These are phyloP conservation scores for Tulasnella sp. DNA, from an alignment of 768 basidiomycete genomes.

Conservation along the genomic window DNA sequence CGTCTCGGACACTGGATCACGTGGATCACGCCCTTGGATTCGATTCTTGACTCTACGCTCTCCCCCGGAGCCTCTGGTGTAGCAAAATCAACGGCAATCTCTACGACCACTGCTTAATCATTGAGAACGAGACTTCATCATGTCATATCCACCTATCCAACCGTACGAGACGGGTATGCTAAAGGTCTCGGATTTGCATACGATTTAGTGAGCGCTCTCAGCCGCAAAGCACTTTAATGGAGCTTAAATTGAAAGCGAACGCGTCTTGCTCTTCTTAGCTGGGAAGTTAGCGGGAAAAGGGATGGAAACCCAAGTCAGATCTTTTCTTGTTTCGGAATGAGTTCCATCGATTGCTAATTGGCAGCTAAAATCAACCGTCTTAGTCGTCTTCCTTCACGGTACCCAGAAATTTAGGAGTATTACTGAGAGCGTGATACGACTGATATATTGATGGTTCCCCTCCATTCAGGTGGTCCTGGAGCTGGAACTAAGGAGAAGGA, in stretches of 20 bases:
- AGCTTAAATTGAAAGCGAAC: neutral
- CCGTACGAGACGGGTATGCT: slow-evolving; percentile 29
- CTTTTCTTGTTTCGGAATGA: neutral
- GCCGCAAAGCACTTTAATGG: neutral
- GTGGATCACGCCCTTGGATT: too few species aligned
- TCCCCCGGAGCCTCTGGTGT: neutral
- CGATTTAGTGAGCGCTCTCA: slow-evolving; percentile 27
- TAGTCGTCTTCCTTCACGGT: slow-evolving; percentile 77
- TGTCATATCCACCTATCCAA: slow-evolving; percentile 26
- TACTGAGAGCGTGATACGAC: too few species aligned
- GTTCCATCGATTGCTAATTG: neutral
- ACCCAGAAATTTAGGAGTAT: neutral
- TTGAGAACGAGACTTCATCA: neutral
- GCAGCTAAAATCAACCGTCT: neutral
- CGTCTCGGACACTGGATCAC: too few species aligned
- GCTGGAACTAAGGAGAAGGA: slow-evolving; percentile 63
- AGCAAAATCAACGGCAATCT: neutral
- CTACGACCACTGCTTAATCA: neutral
- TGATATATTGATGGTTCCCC: neutral
- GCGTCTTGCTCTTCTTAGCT: slow-evolving; percentile 38
- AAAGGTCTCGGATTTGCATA: slow-evolving; percentile 31
- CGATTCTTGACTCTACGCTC: neutral
- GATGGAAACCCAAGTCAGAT: slow-evolving; percentile 60
- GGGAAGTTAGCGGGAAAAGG: slow-evolving; percentile 72
- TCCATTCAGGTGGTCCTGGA: slow-evolving; percentile 61